phyloP scores from a whole-genome alignment of 192 early-diverging fungal species.

The Glomus cerebriforme region DNA sequence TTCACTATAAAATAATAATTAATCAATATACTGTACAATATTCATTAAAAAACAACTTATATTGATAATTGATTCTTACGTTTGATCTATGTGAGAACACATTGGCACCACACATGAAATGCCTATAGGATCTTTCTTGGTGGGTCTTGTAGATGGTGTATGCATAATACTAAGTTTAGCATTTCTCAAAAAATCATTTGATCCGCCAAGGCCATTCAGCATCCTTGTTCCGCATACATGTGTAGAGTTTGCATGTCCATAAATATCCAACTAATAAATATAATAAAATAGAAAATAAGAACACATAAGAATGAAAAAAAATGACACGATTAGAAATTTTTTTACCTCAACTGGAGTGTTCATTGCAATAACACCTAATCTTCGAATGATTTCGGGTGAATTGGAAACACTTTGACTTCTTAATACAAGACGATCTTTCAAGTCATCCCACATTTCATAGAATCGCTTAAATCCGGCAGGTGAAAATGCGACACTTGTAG shows the following conservation, averaged over 20 bases:
- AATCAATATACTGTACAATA: neutral
- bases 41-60: too few species aligned
- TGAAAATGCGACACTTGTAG: conserved; percentile 47
- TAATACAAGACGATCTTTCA: conserved; percentile 42
- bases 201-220: conserved; percentile 49
- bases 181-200: conserved; percentile 44
- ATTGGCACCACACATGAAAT: conserved; percentile 45
- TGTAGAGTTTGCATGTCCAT: conserved; percentile 47
- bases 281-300: too few species aligned
- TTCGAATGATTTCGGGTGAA: conserved; percentile 47
- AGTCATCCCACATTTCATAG: conserved; percentile 44
- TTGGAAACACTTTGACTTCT: conserved; percentile 48
- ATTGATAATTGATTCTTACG: conserved; percentile 13
- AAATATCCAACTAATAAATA: conserved; percentile 42
- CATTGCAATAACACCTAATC: conserved; percentile 49
- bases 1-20: conserved; percentile 27
- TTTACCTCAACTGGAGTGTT: conserved; percentile 46
- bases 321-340: too few species aligned
- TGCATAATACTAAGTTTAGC: conserved; percentile 47
- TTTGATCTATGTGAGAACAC: conserved; percentile 45
- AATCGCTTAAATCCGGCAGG: conserved; percentile 44
- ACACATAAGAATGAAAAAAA: neutral
- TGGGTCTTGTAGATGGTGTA: conserved; percentile 44
- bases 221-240: conserved; percentile 44
- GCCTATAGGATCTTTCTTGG: conserved; percentile 39